These are phyloP conservation scores for Solanum pinnatisectum DNA, from an alignment of 257 asterid species.

Conservation along the genomic window DNA sequence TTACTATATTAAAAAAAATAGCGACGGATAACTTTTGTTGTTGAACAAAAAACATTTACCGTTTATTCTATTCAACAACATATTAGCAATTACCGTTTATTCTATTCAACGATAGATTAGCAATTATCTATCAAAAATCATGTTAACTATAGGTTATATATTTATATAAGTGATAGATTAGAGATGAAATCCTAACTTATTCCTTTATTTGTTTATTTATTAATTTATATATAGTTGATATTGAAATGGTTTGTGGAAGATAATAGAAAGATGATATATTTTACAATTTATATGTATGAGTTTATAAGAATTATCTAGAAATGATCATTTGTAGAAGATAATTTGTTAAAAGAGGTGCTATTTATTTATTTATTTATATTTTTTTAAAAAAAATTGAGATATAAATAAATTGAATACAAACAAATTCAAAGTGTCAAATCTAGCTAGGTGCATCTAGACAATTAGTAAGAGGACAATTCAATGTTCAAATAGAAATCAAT, in stretches of 20 bases:
- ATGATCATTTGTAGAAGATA: not conserved
- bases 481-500: not conserved
- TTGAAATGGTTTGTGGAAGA: not conserved
- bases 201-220: too few species aligned
- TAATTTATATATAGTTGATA: not conserved
- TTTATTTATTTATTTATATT: too few species aligned
- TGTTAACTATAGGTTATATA: too few species aligned
- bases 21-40: not conserved
- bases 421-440: not conserved
- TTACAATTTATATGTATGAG: not conserved
- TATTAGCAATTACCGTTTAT: too few species aligned
- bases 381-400: not conserved
- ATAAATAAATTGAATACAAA: not conserved
- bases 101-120: too few species aligned
- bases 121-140: too few species aligned
- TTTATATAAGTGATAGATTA: not conserved
- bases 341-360: not conserved
- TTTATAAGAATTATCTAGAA: not conserved
- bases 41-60: too few species aligned
- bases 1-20: too few species aligned
- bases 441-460: not conserved
- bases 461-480: not conserved
- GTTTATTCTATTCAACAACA: too few species aligned
- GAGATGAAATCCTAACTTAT: not conserved
- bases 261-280: not conserved